phyloP scores from a whole-genome alignment of 2,329 filamentous ascomycete species.

The Westerdykella aurantiaca region DNA sequence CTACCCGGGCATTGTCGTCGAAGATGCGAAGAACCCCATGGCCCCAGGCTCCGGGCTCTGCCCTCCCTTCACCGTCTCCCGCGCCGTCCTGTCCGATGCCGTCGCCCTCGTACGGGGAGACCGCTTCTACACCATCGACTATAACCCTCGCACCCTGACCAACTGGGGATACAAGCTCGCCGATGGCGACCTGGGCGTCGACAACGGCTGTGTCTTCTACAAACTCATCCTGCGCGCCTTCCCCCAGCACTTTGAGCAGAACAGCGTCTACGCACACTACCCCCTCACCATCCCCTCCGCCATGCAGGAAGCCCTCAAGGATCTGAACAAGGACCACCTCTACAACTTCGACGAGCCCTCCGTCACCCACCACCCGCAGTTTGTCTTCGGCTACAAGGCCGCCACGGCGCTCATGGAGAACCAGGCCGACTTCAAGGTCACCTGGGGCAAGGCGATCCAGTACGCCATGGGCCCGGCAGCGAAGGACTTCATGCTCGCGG shows the following conservation, averaged over 20 bases:
- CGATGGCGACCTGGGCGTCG: conserved; percentile 64
- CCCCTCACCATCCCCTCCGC: conserved; percentile 66
- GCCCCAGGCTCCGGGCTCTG: conserved; percentile 64
- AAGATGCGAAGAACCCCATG: conserved; percentile 68
- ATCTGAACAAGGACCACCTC: conserved; percentile 59
- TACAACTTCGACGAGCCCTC: conserved; percentile 65
- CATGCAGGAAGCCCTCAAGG: conserved; percentile 64
- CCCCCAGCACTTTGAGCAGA: conserved; percentile 69
- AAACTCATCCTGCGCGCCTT: conserved; percentile 77
- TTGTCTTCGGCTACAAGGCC: conserved; percentile 57
- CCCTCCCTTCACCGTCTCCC: conserved; percentile 69
- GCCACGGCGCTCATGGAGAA: conserved; percentile 59
- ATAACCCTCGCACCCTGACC: conserved; percentile 62
- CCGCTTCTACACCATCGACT: conserved; percentile 73
- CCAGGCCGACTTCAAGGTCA: conserved; percentile 56
- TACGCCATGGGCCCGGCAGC: conserved; percentile 56
- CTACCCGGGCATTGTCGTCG: conserved; percentile 71
- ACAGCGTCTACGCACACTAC: conserved; percentile 79
- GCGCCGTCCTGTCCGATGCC: conserved; percentile 71
- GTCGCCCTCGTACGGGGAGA: conserved; percentile 74
- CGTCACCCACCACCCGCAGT: conserved; percentile 42
- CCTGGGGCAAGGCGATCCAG: conserved; percentile 60
- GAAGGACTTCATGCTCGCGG: conserved; percentile 51
- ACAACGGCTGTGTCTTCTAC: conserved; percentile 79
- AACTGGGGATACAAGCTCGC: conserved; percentile 79